Conservation (phyloP, 176 grass and related monocot species). For the Ampelocalamus luodianensis region DNA sequence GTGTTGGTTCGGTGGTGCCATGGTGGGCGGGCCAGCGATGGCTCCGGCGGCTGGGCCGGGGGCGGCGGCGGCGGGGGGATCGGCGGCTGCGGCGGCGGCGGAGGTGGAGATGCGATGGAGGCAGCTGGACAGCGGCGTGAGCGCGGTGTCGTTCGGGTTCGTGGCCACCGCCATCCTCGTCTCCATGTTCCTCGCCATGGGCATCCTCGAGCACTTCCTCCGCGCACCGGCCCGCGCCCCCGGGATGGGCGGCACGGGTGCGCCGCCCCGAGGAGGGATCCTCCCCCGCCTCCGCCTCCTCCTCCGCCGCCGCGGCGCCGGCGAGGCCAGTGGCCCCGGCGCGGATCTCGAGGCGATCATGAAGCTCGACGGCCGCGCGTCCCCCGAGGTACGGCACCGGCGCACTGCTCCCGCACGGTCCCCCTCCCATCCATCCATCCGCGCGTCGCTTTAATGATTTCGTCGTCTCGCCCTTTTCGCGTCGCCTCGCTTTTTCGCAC, state of each 20-base stretch:
- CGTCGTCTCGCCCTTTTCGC: constrained; percentile 51
- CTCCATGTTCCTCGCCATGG: constrained; percentile 98
- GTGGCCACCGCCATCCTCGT: constrained; percentile 96
- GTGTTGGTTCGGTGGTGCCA: not conserved
- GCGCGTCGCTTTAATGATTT: constrained; percentile 45
- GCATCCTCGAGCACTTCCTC: constrained; percentile 90
- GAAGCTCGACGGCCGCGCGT: constrained; percentile 50
- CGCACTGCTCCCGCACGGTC: constrained; percentile 45
- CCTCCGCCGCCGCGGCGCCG: not conserved
- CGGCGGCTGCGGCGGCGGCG: not conserved
- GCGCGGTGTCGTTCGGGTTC: constrained; percentile 96
- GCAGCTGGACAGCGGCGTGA: constrained; percentile 71
- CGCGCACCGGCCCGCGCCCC: constrained; percentile 33
- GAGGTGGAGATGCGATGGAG: constrained; percentile 75
- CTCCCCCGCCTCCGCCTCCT: constrained; percentile 36
- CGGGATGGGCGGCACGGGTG: constrained; percentile 5
- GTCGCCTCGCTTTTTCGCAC: constrained; percentile 48
- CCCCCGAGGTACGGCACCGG: constrained; percentile 52
- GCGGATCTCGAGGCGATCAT: constrained; percentile 61
- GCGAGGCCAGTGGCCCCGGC: not conserved
- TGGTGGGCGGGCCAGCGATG: constrained; percentile 47
- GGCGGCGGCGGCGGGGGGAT: constrained; percentile 15
- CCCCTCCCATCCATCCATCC: constrained; percentile 13
- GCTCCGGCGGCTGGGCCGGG: constrained; percentile 43
- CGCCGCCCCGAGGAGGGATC: constrained; percentile 25